Conservation (phyloP, 768 basidiomycete genomes). For the Lepiota brunneoincarnata region DNA sequence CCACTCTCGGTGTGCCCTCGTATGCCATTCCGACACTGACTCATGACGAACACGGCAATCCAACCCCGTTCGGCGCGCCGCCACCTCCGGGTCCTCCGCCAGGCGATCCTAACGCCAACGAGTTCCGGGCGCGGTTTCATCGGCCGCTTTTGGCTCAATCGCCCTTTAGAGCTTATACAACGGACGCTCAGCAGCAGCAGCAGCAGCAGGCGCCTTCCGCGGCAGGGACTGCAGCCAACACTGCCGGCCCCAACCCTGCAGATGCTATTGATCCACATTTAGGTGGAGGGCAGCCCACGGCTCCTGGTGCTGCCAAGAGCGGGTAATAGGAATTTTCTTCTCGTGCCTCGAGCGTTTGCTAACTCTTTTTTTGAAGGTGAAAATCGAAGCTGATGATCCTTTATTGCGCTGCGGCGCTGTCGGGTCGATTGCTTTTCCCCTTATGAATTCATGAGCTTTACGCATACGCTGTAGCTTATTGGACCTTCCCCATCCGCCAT, state of each 20-base stretch:
- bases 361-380: background rate
- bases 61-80: slow-evolving; percentile 9
- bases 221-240: background rate
- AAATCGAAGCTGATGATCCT: slow-evolving; percentile 1
- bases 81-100: slow-evolving; percentile 9
- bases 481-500: slow-evolving; percentile 2
- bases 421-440: too few species aligned
- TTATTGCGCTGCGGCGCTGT: background rate
- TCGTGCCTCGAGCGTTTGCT: background rate
- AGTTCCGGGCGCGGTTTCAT: slow-evolving; percentile 10
- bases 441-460: slow-evolving; percentile 8
- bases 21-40: slow-evolving; percentile 21
- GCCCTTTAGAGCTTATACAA: slow-evolving; percentile 7
- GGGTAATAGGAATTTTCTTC: background rate
- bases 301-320: slow-evolving; percentile 12
- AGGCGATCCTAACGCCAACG: slow-evolving; percentile 9
- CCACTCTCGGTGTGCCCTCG: slow-evolving; percentile 24
- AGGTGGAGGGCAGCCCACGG: slow-evolving; percentile 11
- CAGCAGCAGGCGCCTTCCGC: slow-evolving; percentile 13
- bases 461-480: slow-evolving; percentile 3
- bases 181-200: slow-evolving; percentile 14
- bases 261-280: slow-evolving; percentile 16
- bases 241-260: slow-evolving; percentile 13
- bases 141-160: slow-evolving; percentile 16
- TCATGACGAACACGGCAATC: slow-evolving; percentile 22